Evolutionary conservation across 169 alveolate species (phyloP).

Genomic region (Eimeria nieschulzi): DNA sequence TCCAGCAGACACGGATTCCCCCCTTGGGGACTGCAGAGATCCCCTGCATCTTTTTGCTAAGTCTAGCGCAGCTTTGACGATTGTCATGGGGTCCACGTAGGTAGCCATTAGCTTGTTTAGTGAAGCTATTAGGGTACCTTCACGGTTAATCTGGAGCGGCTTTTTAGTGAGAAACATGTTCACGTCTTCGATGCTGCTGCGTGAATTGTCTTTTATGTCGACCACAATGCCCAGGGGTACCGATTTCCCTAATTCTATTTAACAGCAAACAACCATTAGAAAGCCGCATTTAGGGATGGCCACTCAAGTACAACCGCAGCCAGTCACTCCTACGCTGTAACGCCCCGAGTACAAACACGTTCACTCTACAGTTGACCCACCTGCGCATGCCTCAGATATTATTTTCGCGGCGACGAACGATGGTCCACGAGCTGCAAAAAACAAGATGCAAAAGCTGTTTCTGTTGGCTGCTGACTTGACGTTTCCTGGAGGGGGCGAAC

Average conservation of each 20-base stretch:
- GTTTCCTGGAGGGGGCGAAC: no score
- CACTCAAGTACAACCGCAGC: no score
- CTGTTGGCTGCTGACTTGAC: no score
- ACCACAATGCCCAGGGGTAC: not conserved
- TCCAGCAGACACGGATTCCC: not conserved
- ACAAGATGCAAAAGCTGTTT: not conserved
- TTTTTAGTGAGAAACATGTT: not conserved
- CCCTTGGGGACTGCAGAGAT: not conserved
- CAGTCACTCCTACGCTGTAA: no score
- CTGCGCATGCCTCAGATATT: not conserved
- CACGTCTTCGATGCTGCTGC: not conserved
- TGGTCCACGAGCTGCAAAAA: not conserved
- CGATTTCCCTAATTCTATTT: not conserved
- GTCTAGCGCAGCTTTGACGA: conserved; percentile 34
- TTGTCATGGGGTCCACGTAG: conserved; percentile 17
- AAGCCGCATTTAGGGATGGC: no score
- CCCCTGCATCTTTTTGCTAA: conserved; percentile 39
- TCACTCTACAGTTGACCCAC: not conserved
- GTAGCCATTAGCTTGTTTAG: conserved; percentile 34
- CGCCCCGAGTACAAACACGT: no score
- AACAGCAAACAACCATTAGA: no score
- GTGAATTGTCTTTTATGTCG: not conserved
- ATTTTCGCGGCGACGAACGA: not conserved
- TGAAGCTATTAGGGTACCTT: not conserved
- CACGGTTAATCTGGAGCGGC: not conserved